Evolutionary conservation across 1,139 yeast genomes (phyloP), one percentile per base, ranked within the genome.

Genomic region (Candida neerlandica): DNA sequence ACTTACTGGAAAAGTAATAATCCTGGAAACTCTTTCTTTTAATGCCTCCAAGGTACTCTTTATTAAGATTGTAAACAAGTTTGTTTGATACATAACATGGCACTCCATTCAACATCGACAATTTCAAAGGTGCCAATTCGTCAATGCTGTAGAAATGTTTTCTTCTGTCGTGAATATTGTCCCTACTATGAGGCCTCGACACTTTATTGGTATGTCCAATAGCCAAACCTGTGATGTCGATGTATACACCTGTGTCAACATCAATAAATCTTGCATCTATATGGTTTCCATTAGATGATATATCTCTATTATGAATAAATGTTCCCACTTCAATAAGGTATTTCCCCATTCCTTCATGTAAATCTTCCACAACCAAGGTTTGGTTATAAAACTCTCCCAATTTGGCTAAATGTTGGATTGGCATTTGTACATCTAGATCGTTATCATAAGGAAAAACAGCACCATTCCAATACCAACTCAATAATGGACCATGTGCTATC

Each of bases 241-340:
- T 77, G 59, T 82, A 84, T 41, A 80, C 62, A 0, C 88, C 88
- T 1, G 82, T 73, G 18, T 64, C 63, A 1, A 77, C 66, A 60
- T 83, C 87, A 45, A 83, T 78, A 53, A 83, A 78, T 44, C 89
- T 65, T 0, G 85, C 88, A 66, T 84, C 88, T 43, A 84, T 82
- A 16, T 77, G 70, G 54, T 82, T 82, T 19, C 66, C 62, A 1
- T 81, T 78, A 45, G 71, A 71, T 0, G 70, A 74, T 34, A 65
- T 65, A 3, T 61, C 47, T 58, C 77, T 53, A 55, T 65, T 55
- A 58, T 71, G 58, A 62, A 71, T 48, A 67, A 73, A 56, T 1
- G 82, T 77, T n/a, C 77, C 80, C 2, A 82, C 73, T 58, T 82
- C 86, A 18, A 82, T 51, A 5, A 79, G 65, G 58, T 79, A 83